A percentile compares a stretch with the other conserved stretches of the same genome.
Evolutionary conservation across 495 filamentous ascomycete species (phyloP).

Genomic region (Letharia lupina): DNA sequence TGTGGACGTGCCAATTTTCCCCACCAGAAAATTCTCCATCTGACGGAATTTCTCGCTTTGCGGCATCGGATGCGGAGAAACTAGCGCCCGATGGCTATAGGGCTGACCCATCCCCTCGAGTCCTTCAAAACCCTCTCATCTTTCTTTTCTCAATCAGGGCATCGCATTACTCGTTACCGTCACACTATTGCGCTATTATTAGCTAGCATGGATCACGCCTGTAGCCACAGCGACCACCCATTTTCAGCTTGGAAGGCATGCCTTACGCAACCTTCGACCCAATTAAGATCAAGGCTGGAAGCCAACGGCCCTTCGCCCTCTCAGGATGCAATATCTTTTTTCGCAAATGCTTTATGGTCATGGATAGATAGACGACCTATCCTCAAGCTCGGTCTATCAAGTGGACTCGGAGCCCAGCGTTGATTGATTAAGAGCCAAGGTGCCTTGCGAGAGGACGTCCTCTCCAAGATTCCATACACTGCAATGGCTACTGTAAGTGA

Average conservation of each 20-base stretch:
- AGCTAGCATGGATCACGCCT: not conserved
- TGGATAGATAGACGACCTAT: not conserved
- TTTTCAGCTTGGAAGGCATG: not conserved
- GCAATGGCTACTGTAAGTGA: not conserved
- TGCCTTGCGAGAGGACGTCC: not conserved
- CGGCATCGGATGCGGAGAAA: conserved; percentile 1
- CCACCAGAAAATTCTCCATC: not conserved
- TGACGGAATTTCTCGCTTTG: not conserved
- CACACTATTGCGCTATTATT: not conserved
- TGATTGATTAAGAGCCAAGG: not conserved
- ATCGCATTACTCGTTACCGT: not conserved
- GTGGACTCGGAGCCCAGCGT: not conserved
- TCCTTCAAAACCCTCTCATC: not conserved
- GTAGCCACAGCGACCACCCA: not conserved
- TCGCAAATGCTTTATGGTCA: not conserved
- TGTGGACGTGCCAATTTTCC: not conserved
- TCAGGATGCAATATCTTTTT: not conserved
- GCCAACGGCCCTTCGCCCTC: not conserved
- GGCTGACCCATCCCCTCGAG: not conserved
- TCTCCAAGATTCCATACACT: not conserved
- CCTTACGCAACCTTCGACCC: not conserved
- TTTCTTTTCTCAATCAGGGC: not conserved
- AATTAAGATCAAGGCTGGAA: not conserved
- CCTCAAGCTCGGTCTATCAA: not conserved
- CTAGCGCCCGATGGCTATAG: not conserved